Evolutionary conservation across 176 grass and related monocot species (phyloP), one percentile per base, ranked within the genome.

Genomic region (Chrysopogon serrulatus): DNA sequence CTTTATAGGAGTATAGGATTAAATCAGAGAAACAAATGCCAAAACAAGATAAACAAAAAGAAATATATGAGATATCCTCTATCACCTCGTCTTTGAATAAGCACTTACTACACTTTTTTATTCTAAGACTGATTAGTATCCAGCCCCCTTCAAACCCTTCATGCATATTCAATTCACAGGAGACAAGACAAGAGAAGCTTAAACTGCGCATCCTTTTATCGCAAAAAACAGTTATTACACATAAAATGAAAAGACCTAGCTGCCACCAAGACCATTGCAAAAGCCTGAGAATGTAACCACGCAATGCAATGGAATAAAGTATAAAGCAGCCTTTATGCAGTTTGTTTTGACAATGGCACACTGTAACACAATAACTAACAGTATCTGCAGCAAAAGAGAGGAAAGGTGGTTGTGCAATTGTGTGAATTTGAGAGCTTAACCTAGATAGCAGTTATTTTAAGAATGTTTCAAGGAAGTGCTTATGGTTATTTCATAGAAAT

Each of bases 211-310:
- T 23, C 21, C 42, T 23, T 42, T 48, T 32, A 42, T 34, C 12
- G 49, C 39, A 56, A 88, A 65, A n/a, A 88, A 56, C 19, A 72
- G 8, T 6, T 53, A 40, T 51, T 79, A n/a, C 18, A 74, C 68
- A 84, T 80, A 27, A 65, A 71, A 66, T 66, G 76, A 89, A 70
- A 70, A 14, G 51, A 57, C 42, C 17, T 79, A 48, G 74, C 54
- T 34, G 24, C 53, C 82, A 71, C n/a, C 19, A 54, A 23, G 26
- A 40, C 41, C 14, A 71, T 48, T 73, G 9, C 64, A 60, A 68
- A 82, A 79, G 0, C 24, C 39, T 33, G 13, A 68, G 15, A 24
- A 32, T 77, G 34, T 40, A 66, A 1, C 18, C 19, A 78, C 32
- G 64, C 16, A 28, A 62, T 41, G 15, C 30, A 45, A 62, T 41